phyloP scores from a whole-genome alignment of 2,329 filamentous ascomycete genomes.

The Hortaea werneckii region DNA sequence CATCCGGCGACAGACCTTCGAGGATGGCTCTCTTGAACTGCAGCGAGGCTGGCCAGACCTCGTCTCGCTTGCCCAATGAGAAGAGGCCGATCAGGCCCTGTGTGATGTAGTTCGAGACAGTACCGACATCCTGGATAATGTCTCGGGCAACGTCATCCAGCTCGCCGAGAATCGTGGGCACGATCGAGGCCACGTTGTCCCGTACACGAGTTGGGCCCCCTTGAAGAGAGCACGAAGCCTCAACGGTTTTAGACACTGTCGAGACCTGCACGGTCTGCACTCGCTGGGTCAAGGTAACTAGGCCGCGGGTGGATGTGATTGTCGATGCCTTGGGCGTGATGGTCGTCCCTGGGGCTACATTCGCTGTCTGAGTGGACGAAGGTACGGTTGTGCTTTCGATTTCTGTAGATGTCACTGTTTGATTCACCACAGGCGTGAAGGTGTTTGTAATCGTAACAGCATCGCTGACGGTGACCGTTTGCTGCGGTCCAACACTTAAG shows the following conservation, averaged over 20 bases:
- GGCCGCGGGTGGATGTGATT: conserved; percentile 12
- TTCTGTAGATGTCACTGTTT: conserved; percentile 17
- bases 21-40: conserved; percentile 15
- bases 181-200: conserved; percentile 21
- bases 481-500: conserved; percentile 28
- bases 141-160: not conserved
- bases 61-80: conserved; percentile 1
- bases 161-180: conserved; percentile 14
- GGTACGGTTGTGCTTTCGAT: conserved; percentile 14
- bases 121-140: conserved; percentile 6
- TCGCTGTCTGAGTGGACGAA: conserved; percentile 1
- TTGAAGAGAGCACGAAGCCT: conserved; percentile 2
- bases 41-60: conserved; percentile 7
- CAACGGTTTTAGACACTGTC: conserved; percentile 7
- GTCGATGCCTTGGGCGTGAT: conserved; percentile 10
- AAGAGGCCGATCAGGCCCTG: not conserved
- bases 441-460: conserved; percentile 12
- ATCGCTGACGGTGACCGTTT: conserved; percentile 19
- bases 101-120: not conserved
- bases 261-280: conserved; percentile 8
- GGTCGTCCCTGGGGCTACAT: conserved; percentile 6
- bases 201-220: not conserved
- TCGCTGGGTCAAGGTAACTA: conserved; percentile 18
- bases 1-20: conserved; percentile 7
- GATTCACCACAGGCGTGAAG: conserved; percentile 18